These are phyloP conservation scores for Dipodascus albidus DNA, from an alignment of 805 yeast genomes.

Conservation along the genomic window DNA sequence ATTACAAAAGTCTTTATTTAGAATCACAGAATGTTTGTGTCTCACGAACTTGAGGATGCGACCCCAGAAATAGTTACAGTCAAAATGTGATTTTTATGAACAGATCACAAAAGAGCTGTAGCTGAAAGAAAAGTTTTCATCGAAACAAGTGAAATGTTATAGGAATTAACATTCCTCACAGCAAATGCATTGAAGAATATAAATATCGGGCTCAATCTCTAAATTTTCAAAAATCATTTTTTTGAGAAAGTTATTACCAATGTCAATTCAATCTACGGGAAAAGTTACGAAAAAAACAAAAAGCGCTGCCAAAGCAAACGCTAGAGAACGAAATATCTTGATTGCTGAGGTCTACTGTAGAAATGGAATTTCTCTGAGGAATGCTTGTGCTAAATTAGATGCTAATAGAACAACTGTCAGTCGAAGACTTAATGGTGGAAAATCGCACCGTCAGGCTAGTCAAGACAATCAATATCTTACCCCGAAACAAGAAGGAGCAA, in stretches of 20 bases:
- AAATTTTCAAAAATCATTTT: no score
- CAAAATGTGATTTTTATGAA: no score
- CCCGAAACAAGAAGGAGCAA: background rate
- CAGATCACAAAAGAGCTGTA: background rate
- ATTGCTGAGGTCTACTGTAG: background rate
- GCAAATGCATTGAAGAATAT: background rate
- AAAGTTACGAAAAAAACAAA: background rate
- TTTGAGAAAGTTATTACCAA: background rate
- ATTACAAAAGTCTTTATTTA: no score
- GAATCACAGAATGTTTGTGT: no score
- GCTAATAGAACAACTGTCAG: background rate
- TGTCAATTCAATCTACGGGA: background rate
- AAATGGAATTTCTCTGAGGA: background rate
- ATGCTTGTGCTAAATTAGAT: background rate
- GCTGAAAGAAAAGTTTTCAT: background rate
- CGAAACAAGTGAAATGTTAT: background rate
- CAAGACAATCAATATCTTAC: conserved; percentile 1
- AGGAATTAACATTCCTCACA: background rate
- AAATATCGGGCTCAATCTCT: background rate
- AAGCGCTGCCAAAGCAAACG: background rate
- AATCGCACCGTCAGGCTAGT: conserved; percentile 1
- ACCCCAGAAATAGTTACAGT: no score
- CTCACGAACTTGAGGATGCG: no score
- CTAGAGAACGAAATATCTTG: background rate
- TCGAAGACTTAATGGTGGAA: background rate